Conservation (phyloP, 352 stramenopile genomes). For the Pythium sp. region DNA sequence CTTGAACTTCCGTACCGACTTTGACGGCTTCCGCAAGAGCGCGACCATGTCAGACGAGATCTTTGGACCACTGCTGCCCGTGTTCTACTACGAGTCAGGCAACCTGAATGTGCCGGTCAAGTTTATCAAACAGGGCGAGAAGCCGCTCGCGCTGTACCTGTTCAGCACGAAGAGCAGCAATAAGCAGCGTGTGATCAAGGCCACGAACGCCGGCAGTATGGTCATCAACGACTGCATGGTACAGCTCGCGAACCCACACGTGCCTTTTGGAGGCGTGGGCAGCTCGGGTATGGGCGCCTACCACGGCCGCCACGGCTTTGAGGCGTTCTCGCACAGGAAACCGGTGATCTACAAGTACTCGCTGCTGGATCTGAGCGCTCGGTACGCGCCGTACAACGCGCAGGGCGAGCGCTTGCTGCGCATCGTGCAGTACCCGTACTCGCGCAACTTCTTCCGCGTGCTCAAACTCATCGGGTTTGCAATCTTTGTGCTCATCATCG, state of each 20-base stretch:
- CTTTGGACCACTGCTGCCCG: conserved; percentile 94
- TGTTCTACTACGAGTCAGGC: conserved; percentile 75
- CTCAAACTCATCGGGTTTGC: conserved; percentile 6
- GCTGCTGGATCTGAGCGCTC: conserved; percentile 47
- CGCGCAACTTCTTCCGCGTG: conserved; percentile 15
- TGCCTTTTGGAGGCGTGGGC: conserved; percentile 86
- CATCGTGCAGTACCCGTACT: conserved; percentile 43
- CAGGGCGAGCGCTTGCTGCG: conserved; percentile 29
- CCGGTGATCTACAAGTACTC: conserved; percentile 67
- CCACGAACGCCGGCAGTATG: conserved; percentile 61
- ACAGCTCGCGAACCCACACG: conserved; percentile 53
- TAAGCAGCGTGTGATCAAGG: conserved; percentile 36
- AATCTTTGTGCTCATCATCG: neutral
- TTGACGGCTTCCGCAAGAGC: conserved; percentile 43
- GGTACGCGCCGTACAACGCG: conserved; percentile 55
- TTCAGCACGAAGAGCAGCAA: conserved; percentile 51
- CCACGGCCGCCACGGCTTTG: conserved; percentile 78
- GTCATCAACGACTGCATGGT: conserved; percentile 83
- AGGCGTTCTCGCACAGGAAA: conserved; percentile 73
- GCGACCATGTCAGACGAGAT: conserved; percentile 92
- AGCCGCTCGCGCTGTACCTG: conserved; percentile 86
- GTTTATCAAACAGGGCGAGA: conserved; percentile 43
- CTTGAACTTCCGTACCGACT: conserved; percentile 79
- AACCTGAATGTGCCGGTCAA: conserved; percentile 31
- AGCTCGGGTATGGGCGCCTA: conserved; percentile 79